These are phyloP conservation scores for Hymenoscyphus infarciens DNA, from an alignment of 2,329 filamentous ascomycete genomes.

Conservation along the genomic window DNA sequence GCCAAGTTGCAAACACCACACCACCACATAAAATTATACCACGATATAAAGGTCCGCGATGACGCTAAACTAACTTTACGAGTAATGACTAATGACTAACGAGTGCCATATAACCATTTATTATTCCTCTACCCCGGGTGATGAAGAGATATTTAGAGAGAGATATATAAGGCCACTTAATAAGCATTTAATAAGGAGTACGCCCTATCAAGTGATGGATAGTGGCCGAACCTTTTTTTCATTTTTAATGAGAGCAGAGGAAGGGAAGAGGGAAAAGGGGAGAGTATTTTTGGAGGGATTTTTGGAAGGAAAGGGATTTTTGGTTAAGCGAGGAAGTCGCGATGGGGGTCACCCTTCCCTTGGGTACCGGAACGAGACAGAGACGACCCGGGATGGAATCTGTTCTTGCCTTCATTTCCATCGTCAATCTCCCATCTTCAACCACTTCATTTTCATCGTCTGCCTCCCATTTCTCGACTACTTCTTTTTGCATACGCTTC, in stretches of 20 bases:
- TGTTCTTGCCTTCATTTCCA: too few species aligned
- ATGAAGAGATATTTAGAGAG: not conserved
- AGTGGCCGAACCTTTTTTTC: not conserved
- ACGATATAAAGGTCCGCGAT: not conserved
- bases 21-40: not conserved
- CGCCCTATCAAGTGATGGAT: too few species aligned
- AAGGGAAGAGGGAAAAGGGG: too few species aligned
- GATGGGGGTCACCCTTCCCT: not conserved
- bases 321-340: not conserved
- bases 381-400: not conserved
- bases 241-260: not conserved
- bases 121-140: too few species aligned
- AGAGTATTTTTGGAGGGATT: too few species aligned
- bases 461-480: too few species aligned
- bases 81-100: not conserved
- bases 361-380: not conserved
- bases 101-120: not conserved
- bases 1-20: not conserved
- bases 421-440: too few species aligned
- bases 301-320: not conserved
- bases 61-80: not conserved
- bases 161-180: too few species aligned
- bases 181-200: too few species aligned
- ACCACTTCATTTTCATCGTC: too few species aligned
- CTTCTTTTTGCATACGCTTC: too few species aligned